These are phyloP conservation scores for Chytridiales sp. DNA, from an alignment of 371 early-diverging fungal species.

Conservation along the genomic window DNA sequence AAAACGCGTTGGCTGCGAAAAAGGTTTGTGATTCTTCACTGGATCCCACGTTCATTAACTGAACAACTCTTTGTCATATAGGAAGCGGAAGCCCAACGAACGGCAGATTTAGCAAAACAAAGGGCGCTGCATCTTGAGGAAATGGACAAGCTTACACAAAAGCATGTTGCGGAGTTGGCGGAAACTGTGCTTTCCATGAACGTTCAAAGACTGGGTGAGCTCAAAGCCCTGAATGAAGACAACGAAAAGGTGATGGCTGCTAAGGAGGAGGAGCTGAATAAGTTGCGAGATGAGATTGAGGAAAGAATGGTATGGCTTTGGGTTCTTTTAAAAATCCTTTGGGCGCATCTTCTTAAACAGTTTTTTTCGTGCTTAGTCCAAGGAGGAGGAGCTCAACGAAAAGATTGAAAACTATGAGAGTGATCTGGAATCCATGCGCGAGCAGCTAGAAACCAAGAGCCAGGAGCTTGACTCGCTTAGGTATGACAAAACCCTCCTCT, in stretches of 20 bases:
- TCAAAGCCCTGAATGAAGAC: slow-evolving; percentile 20
- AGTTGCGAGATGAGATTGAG: too few species aligned
- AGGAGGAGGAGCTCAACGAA: slow-evolving; percentile 4
- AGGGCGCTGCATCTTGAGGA: slow-evolving; percentile 21
- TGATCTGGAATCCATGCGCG: slow-evolving; percentile 14
- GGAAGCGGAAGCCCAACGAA: slow-evolving; percentile 34
- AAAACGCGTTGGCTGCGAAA: slow-evolving; percentile 31
- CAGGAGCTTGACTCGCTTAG: slow-evolving; percentile 18
- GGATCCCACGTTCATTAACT: neutral
- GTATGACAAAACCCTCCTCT: slow-evolving; percentile 2
- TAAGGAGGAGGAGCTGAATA: slow-evolving; percentile 15
- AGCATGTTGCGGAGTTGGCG: slow-evolving; percentile 23
- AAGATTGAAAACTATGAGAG: slow-evolving; percentile 21
- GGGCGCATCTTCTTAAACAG: neutral
- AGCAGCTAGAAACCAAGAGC: neutral
- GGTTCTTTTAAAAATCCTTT: too few species aligned
- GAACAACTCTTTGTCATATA: slow-evolving; percentile 5
- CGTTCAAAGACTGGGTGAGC: slow-evolving; percentile 20
- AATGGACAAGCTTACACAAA: slow-evolving; percentile 6
- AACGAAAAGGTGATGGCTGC: slow-evolving; percentile 4
- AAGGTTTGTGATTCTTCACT: slow-evolving; percentile 26
- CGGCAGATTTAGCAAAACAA: slow-evolving; percentile 20
- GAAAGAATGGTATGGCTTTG: too few species aligned
- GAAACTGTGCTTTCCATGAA: slow-evolving; percentile 23
- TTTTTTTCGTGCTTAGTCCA: slow-evolving; percentile 8